phyloP scores from a whole-genome alignment of 1,139 yeast species.

The Sugiyamaella castrensis region DNA sequence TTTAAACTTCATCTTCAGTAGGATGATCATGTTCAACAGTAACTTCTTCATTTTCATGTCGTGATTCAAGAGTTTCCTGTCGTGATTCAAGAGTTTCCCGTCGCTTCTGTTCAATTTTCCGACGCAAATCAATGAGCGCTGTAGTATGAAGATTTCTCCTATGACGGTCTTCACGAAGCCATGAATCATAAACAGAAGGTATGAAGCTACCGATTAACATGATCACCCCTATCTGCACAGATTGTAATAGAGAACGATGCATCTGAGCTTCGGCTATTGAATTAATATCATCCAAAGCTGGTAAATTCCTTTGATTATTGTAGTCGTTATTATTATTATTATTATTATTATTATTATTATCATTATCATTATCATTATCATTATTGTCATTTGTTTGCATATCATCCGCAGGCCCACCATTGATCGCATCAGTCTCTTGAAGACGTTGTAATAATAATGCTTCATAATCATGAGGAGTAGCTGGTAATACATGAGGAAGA shows the following conservation, averaged over 20 bases:
- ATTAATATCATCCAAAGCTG: slow-evolving; percentile 4
- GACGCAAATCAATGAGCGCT: slow-evolving; percentile 12
- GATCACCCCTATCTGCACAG: slow-evolving; percentile 11
- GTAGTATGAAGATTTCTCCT: slow-evolving; percentile 21
- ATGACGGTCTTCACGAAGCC: slow-evolving; percentile 26
- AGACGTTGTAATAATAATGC: slow-evolving; percentile 12
- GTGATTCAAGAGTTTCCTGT: too few species aligned
- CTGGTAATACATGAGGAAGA: slow-evolving; percentile 19
- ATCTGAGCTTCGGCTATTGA: slow-evolving; percentile 1
- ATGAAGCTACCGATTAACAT: slow-evolving; percentile 28
- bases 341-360: too few species aligned
- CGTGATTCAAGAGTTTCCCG: background rate
- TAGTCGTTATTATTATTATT: background rate
- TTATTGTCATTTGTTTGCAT: background rate
- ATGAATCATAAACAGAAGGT: slow-evolving; percentile 28
- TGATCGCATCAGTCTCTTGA: background rate
- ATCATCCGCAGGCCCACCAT: background rate
- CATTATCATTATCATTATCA: too few species aligned
- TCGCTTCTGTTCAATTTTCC: slow-evolving; percentile 6
- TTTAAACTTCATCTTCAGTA: too few species aligned
- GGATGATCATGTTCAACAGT: too few species aligned
- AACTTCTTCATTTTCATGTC: slow-evolving; percentile 7
- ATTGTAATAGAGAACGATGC: background rate
- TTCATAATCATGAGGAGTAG: slow-evolving; percentile 11
- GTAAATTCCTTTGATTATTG: slow-evolving; percentile 1